Percentiles rank a stretch among this genome's conserved stretches.
phyloP scores from a whole-genome alignment of 352 stramenopile genomes.

The Phytopythium mirpurense region DNA sequence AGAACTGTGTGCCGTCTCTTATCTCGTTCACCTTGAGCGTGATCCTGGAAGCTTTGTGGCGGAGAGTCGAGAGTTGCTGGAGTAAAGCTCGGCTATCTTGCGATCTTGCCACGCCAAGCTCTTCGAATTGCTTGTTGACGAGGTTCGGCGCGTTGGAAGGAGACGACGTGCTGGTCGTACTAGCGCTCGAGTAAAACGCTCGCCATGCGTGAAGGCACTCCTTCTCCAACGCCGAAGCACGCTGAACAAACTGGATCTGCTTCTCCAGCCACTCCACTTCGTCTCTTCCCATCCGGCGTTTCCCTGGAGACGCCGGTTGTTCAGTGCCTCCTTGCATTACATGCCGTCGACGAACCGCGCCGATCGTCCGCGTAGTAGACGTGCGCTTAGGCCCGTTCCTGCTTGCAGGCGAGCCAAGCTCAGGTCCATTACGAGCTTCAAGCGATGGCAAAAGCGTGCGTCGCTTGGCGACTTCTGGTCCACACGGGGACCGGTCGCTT shows the following conservation, averaged over 20 bases:
- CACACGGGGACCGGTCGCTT: slow-evolving; percentile 13
- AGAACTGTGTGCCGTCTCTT: slow-evolving; percentile 37
- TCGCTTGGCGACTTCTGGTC: background rate
- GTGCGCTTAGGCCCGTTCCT: background rate
- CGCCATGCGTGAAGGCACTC: slow-evolving; percentile 47
- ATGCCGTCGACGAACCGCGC: slow-evolving; percentile 23
- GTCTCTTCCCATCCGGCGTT: slow-evolving; percentile 23
- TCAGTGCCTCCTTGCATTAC: slow-evolving; percentile 3
- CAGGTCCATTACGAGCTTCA: slow-evolving; percentile 1
- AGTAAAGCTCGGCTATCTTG: slow-evolving; percentile 28
- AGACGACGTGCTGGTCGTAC: slow-evolving; percentile 2
- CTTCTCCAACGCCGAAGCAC: slow-evolving; percentile 39
- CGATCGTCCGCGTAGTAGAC: slow-evolving; percentile 25
- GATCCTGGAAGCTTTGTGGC: slow-evolving; percentile 20
- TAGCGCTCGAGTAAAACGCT: slow-evolving; percentile 36
- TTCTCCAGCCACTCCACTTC: slow-evolving; percentile 66
- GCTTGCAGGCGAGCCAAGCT: background rate
- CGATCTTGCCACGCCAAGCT: slow-evolving; percentile 19
- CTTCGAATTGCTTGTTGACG: slow-evolving; percentile 42
- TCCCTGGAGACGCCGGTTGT: background rate
- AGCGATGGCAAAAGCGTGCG: slow-evolving; percentile 12
- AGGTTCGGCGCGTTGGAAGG: slow-evolving; percentile 9
- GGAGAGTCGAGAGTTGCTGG: slow-evolving; percentile 30
- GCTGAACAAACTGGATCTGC: slow-evolving; percentile 41
- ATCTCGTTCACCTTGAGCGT: slow-evolving; percentile 42